Evolutionary conservation across 306 rosid genomes (phyloP), one percentile per base, ranked within the genome.

Genomic region (Calophaca sinica): DNA sequence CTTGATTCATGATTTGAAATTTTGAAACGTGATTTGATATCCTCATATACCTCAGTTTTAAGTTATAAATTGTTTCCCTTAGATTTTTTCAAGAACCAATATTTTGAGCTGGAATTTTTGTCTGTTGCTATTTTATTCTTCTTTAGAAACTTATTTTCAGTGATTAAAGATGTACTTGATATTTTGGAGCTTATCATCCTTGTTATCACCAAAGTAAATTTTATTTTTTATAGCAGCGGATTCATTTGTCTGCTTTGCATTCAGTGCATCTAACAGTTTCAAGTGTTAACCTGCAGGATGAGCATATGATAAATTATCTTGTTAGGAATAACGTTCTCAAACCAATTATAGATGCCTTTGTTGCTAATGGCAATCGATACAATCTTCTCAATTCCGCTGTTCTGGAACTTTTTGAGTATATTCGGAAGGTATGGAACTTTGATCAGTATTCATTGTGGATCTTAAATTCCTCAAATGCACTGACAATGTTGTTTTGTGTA

Each of bases 341-440:
- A 84, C 96, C 97, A 80, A 81, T 94, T 83, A 76, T 91, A 26
- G 93, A 87, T 67, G 93, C 85, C 64, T 94, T 94, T 75, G 86
- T 89, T 85, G 73, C 86, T 69, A 94, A 94, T 83, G 98, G 98
- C 53, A 86, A 84, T 83, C 98, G 98, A 53, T 94, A 94, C 82
- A 94, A 94, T 85, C 89, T 94, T 82, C 97, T 94, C 69, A 84
- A 94, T 78, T 94, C 98, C 14, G 91, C 97, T 53, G 88, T 91
- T 80, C 83, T 94, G 70, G 98, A 94, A 42, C 97, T 94, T 78
- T 86, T 94, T 72, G 98, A 94, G 83, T 91, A 67, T 84, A 91
- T 91, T 58, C 81, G 83, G 55, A 91, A 91, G 97, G 98, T 94
- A 73, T 73, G 68, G 4, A 79, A 74, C 67, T 78, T 71, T 49